Percentiles rank a stretch among this genome's conserved stretches.
phyloP scores from a whole-genome alignment of 108 stramenopile species.

The Nannochloropsis granulata region DNA sequence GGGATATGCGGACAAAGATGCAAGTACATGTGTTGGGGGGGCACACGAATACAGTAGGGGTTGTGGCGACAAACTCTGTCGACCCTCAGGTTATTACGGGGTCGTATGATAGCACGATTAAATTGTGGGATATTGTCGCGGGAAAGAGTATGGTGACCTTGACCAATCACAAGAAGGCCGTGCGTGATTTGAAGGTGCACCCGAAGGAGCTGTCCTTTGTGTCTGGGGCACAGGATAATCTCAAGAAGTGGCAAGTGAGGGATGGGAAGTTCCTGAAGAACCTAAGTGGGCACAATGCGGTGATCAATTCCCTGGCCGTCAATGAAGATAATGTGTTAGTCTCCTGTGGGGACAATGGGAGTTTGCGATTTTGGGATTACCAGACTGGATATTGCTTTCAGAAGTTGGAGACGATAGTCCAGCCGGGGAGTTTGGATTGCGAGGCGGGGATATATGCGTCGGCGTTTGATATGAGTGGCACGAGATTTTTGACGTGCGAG shows the following conservation, averaged over 20 bases:
- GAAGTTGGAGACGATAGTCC: conserved; percentile 56
- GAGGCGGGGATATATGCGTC: conserved; percentile 87
- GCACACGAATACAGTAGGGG: conserved; percentile 81
- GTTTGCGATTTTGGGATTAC: conserved; percentile 95
- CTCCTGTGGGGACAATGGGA: conserved; percentile 91
- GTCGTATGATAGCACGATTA: conserved; percentile 86
- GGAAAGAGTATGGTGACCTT: conserved; percentile 90
- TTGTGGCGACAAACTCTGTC: conserved; percentile 66
- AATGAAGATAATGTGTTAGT: conserved; percentile 92
- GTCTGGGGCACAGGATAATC: conserved; percentile 77
- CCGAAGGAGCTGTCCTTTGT: conserved; percentile 85
- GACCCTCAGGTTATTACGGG: conserved; percentile 85
- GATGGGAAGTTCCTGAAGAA: conserved; percentile 83
- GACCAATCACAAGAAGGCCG: conserved; percentile 95
- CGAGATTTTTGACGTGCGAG: conserved; percentile 87
- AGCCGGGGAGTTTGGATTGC: conserved; percentile 92
- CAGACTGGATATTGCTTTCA: conserved; percentile 77
- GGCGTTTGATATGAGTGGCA: conserved; percentile 90
- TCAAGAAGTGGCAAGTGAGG: conserved; percentile 88
- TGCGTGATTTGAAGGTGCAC: conserved; percentile 57
- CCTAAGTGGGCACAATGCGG: conserved; percentile 75
- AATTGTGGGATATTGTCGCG: conserved; percentile 95
- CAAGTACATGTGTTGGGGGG: conserved; percentile 76
- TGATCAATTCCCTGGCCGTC: conserved; percentile 82
- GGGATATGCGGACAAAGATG: conserved; percentile 96